These are phyloP conservation scores for Plasmopara viticola DNA, from an alignment of 352 stramenopile species.

Conservation along the genomic window DNA sequence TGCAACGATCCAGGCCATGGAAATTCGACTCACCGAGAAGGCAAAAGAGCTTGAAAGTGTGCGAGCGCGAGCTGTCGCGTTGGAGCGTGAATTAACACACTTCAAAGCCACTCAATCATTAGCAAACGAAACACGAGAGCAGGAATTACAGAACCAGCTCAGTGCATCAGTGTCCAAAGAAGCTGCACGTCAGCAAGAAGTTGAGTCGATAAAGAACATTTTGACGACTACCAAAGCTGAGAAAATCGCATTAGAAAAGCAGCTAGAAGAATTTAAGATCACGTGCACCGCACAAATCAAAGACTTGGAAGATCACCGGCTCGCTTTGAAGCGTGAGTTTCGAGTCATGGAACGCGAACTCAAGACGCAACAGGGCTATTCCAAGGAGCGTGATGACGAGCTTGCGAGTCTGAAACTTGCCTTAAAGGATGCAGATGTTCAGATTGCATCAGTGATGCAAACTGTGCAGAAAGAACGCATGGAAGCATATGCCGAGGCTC, in stretches of 20 bases:
- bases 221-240: slow-evolving; percentile 17
- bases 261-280: slow-evolving; percentile 26
- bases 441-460: slow-evolving; percentile 29
- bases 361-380: slow-evolving; percentile 38
- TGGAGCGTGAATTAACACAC: slow-evolving; percentile 24
- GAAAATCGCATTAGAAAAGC: slow-evolving; percentile 13
- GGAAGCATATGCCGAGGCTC: slow-evolving; percentile 35
- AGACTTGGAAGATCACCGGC: slow-evolving; percentile 48
- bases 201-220: slow-evolving; percentile 9
- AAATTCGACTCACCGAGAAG: slow-evolving; percentile 18
- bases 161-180: slow-evolving; percentile 9
- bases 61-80: slow-evolving; percentile 7
- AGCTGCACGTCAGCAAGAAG: slow-evolving; percentile 13
- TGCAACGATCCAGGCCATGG: slow-evolving; percentile 19
- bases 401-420: slow-evolving; percentile 22
- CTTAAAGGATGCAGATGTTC: slow-evolving; percentile 31
- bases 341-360: slow-evolving; percentile 55
- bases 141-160: slow-evolving; percentile 23
- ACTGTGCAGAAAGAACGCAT: slow-evolving; percentile 31
- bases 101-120: slow-evolving; percentile 12
- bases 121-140: slow-evolving; percentile 14
- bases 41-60: slow-evolving; percentile 22
- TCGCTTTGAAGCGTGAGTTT: slow-evolving; percentile 47
- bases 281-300: slow-evolving; percentile 28
- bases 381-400: slow-evolving; percentile 54